Base-by-base conservation (phyloP, 2,329 filamentous ascomycete species). In the Drechslerella coelobrocha region DNA sequence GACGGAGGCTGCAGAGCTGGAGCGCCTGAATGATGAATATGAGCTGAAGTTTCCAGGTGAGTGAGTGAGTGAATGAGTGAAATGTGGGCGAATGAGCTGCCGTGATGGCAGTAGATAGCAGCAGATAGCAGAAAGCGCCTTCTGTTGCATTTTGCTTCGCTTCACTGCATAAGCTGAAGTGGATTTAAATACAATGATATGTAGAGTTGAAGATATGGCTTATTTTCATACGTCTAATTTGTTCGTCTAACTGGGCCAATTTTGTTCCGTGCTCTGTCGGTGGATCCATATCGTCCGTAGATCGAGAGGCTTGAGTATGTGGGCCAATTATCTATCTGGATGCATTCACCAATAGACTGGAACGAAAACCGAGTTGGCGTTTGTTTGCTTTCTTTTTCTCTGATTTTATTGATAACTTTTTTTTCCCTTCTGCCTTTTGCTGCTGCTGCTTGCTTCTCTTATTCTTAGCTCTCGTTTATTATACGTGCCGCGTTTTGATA, bases 11-110 rank as follows among this genome's bases (percentile, higher is more conserved):
- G 63, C 71, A 53, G 73, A 72, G 60, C 51, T 76, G 10, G 71
- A 72, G 45, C 68, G 57, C 17, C 60, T 76, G 68, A 76, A 76
- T 59, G 68, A 75, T 10, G 72, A 73, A 41, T 76, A 76, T 54
- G 75, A 76, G 59, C 65, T 72, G 48, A 73, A 43, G 39, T 76
- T 76, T 61, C 74, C 74, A 59, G 74, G 75, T 74, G 59, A 57
- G 74, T 68, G 53, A 37, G 2, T 19, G 41, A 14, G 5, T n/a
- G 14, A 45, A 19, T 17, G 14, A 45, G 41, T 5, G 10, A 31
- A 31, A 12, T 31, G 12, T 12, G 29, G 6, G 29, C 29, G 12
- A 12, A 31, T 31, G 29, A 31, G 29, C 29, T 6, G 29, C n/a
- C 12, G 29, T 31, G 29, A 31, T 31, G 12, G 29, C 29, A 6